Evolutionary conservation across 2,329 filamentous ascomycete species (phyloP), one percentile per base, ranked within the genome.

Genomic region (Thelonectria blattea): DNA sequence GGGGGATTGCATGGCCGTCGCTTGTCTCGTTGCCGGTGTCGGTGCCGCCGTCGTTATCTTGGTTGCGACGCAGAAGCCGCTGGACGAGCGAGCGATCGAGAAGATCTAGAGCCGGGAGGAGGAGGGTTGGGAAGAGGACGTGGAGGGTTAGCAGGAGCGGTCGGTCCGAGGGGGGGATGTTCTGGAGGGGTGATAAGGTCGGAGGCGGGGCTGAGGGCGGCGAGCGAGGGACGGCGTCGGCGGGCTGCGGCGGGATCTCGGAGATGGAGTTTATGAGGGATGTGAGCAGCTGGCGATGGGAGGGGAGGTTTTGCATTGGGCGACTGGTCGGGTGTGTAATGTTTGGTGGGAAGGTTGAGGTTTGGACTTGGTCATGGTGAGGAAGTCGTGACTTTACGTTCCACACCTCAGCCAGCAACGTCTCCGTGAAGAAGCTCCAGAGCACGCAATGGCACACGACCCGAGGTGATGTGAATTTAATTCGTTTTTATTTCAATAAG

Each of bases 31-130:
- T 39, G 32, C 60, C 42, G 10, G 46, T 53, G 37, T 17, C 43
- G 6, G 46, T 39, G 32, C 60, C 42, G 10, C 73, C 45, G 15
- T 18, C 32, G 41, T 30, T 42, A 8, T 73, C 43, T n/a, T 18
- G 18, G 14, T 14, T 24, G 6, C 64, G 56, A 27, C 58, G 56
- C 5, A 88, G 22, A 24, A 24, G 75, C 1, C 87, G 82, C 6
- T 82, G 87, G 34, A 97, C 86, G 1, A 95, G 84, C 3, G 83
- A 79, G 24, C 92, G 85, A 74, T 99, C 95, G 1, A 99, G 82
- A 0, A 98, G 82, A 74, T 98, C 93, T 3, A 99, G 82, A 0
- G 94, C 92, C 3, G 92, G 91, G 1, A 97, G 87, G 2, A 97
- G 79, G 55, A 92, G 85, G 64, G 87, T 86, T 0, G 93, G 93